phyloP scores from a whole-genome alignment of 2,329 filamentous ascomycete genomes.

The Trichoderma hamatum region DNA sequence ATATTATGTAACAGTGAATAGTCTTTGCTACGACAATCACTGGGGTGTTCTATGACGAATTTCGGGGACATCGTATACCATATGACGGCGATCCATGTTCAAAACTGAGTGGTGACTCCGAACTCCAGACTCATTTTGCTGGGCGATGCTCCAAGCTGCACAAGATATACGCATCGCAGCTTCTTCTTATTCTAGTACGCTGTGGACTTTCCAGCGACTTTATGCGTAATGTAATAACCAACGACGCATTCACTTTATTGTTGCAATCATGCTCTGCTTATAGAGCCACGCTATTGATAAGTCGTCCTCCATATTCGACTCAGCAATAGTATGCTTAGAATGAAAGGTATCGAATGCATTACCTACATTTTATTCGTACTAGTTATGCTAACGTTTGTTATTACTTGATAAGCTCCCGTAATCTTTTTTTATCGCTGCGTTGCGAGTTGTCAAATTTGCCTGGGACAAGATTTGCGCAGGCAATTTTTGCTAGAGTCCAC shows the following conservation, averaged over 20 bases:
- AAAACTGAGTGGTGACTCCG: neutral
- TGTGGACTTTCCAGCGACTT: neutral
- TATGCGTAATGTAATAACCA: neutral
- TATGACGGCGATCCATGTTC: too few species aligned
- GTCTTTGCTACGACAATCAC: neutral
- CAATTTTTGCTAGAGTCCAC: neutral
- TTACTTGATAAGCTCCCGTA: neutral
- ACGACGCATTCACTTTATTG: neutral
- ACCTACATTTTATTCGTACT: neutral
- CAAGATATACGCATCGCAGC: too few species aligned
- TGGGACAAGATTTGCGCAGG: neutral
- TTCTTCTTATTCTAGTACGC: neutral
- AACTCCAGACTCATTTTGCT: neutral
- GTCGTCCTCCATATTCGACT: neutral
- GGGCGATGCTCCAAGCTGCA: neutral
- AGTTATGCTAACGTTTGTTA: neutral
- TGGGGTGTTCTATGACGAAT: neutral
- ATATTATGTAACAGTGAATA: neutral
- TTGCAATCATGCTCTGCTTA: neutral
- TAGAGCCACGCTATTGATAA: neutral
- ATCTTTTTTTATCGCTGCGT: neutral
- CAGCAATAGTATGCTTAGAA: neutral
- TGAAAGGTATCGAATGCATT: neutral
- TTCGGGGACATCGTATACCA: neutral
- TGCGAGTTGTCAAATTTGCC: neutral